Conservation (phyloP, 2,329 filamentous ascomycete species). For the Dryadomyces quercus-mongolicae region DNA sequence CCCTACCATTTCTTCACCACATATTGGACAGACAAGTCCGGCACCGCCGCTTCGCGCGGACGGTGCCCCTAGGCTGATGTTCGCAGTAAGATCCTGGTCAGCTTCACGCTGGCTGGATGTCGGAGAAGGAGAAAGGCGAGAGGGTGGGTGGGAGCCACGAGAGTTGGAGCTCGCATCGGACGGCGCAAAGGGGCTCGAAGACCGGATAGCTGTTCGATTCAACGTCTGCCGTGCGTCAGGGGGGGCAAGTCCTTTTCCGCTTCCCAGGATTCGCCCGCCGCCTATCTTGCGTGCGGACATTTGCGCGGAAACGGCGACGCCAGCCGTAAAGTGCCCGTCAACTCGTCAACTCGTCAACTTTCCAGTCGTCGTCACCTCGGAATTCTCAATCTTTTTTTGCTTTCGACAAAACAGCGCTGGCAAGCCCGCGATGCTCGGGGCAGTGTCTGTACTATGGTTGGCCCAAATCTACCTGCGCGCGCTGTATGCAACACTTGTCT, state of each 20-base stretch:
- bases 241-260: conserved; percentile 69
- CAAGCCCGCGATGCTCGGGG: too few relatives aligned
- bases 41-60: conserved; percentile 46
- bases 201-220: conserved; percentile 28
- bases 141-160: too few relatives aligned
- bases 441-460: too few relatives aligned
- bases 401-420: too few relatives aligned
- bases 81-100: conserved; percentile 67
- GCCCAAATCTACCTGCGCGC: too few relatives aligned
- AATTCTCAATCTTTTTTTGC: neutral
- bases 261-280: conserved; percentile 84
- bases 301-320: conserved; percentile 5
- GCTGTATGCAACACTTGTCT: neutral
- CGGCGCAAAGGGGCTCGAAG: conserved; percentile 38
- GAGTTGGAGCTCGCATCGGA: conserved; percentile 62
- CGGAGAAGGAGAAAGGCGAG: conserved; percentile 40
- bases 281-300: conserved; percentile 83
- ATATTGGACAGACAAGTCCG: conserved; percentile 88
- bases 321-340: neutral
- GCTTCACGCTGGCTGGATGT: conserved; percentile 56
- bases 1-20: conserved; percentile 88
- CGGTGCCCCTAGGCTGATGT: conserved; percentile 55
- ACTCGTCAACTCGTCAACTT: too few relatives aligned
- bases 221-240: conserved; percentile 20
- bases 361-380: too few relatives aligned